Conservation (phyloP, 75 land plant species). For the Isoetes taiwanensis region DNA sequence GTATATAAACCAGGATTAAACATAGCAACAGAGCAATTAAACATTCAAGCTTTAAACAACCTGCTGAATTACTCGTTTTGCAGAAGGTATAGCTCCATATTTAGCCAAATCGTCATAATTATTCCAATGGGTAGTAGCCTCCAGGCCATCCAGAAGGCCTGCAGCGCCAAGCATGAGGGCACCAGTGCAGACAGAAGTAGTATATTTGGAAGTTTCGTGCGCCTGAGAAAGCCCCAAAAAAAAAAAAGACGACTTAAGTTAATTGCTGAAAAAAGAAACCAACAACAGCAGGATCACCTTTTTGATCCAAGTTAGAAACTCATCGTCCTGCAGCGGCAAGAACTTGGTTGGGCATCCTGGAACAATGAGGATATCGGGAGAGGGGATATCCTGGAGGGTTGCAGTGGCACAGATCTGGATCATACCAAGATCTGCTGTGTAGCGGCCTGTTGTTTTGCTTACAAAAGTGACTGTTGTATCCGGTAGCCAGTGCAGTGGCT, state of each 20-base stretch:
- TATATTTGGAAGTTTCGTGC: conserved; percentile 21
- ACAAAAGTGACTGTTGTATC: conserved; percentile 18
- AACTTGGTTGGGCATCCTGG: too few species aligned
- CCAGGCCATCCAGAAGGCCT: conserved; percentile 26
- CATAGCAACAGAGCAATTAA: too few species aligned
- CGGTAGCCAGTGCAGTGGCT: conserved; percentile 16
- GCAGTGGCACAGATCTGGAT: conserved; percentile 19
- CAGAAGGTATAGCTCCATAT: conserved; percentile 19
- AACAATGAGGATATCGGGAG: too few species aligned
- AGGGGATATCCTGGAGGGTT: conserved; percentile 18
- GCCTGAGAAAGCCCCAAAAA: too few species aligned
- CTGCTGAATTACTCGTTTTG: conserved; percentile 16
- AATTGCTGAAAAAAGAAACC: too few species aligned
- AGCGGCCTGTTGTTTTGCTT: conserved; percentile 12
- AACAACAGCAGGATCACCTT: too few species aligned
- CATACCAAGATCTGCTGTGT: conserved; percentile 10
- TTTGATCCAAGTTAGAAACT: too few species aligned
- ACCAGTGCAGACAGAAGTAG: conserved; percentile 31
- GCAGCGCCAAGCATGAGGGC: conserved; percentile 25
- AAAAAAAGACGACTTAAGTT: too few species aligned
- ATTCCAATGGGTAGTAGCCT: conserved; percentile 32
- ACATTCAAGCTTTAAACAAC: too few species aligned
- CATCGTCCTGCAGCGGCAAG: too few species aligned
- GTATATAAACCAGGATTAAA: too few species aligned
- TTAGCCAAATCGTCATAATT: neutral